Evolutionary conservation across 1,284 basidiomycete genomes (phyloP), one percentile per base, ranked within the genome.

Genomic region (Pseudozyma flocculosa): DNA sequence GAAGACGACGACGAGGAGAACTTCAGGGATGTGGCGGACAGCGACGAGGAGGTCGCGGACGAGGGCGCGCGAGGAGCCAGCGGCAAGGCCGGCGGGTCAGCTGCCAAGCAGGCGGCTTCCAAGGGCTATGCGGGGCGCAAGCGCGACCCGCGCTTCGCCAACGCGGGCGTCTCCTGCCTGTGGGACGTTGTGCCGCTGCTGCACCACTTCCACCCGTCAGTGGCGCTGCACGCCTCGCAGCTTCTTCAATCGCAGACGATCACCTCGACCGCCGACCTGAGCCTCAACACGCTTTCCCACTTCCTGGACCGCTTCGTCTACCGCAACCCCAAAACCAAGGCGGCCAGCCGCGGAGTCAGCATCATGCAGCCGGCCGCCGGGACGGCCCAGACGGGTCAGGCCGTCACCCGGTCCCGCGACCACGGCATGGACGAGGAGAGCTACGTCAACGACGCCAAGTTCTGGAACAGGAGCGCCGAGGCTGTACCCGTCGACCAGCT

Each of bases 251-350:
- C 84, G 4, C 82, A 80, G 24, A 78, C 79, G 5, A 73, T 96
- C 30, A 90, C 89, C 0, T 88, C 89, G 18, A 87, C 85, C 9
- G 84, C 91, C 0, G 93, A 98, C 78, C 87, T 98, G 48, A 87
- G 89, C 11, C 86, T 92, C 53, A 92, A 96, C 81, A 94, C 92
- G 0, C 85, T 97, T 18, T 87, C 90, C 1, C 91, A 91, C 70
- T 94, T 95, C 83, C 83, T 94, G 30, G 92, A 94, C 73, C 82
- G 85, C 23, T 88, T 88, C 79, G 89, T 97, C 26, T 97, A 92
- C 82, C 90, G 92, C 76, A 97, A 97, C 78, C 88, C 93, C 2
- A 98, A 97, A 82, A 90, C 93, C 80, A 75, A 85, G 3, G 75
- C 80, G 13, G 88, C 87, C 64, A 89, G 92, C 21, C 83, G 86